Evolutionary conservation across 192 early-diverging fungal genomes (phyloP).

Genomic region (Coemansia sp.): DNA sequence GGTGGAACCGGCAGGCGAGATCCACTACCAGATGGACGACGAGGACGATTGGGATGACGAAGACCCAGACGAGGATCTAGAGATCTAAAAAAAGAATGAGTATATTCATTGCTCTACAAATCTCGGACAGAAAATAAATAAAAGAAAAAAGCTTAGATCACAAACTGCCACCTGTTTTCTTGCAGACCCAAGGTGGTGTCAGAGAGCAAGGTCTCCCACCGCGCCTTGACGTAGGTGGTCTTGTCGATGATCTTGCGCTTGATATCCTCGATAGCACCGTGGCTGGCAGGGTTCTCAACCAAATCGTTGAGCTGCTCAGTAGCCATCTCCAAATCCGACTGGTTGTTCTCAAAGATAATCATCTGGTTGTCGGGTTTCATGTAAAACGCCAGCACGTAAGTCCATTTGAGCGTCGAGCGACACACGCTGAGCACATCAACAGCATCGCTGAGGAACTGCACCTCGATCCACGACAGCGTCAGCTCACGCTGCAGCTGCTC

Average conservation of each 20-base stretch:
- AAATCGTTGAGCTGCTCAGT: constrained; percentile 92
- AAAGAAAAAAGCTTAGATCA: constrained; percentile 2
- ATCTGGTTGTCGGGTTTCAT: constrained; percentile 84
- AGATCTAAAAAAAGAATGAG: constrained; percentile 57
- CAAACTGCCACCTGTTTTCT: constrained; percentile 83
- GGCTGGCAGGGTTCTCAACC: constrained; percentile 82
- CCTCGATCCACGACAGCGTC: constrained; percentile 96
- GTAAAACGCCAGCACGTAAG: constrained; percentile 96
- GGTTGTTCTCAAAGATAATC: constrained; percentile 96
- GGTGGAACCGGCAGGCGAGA: constrained; percentile 40
- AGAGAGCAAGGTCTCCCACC: constrained; percentile 85
- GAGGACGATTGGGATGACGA: constrained; percentile 90
- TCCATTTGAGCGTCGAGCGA: constrained; percentile 95
- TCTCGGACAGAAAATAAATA: constrained; percentile 3
- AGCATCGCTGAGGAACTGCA: constrained; percentile 93
- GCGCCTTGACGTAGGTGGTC: constrained; percentile 84
- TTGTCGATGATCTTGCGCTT: constrained; percentile 91
- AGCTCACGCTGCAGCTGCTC: constrained; percentile 90
- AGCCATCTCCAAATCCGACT: constrained; percentile 97
- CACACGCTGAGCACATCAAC: constrained; percentile 87
- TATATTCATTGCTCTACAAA: not conserved
- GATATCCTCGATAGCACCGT: constrained; percentile 75
- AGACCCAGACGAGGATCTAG: constrained; percentile 89
- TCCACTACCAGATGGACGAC: constrained; percentile 83
- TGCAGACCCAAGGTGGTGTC: constrained; percentile 88